Conservation (phyloP, 352 stramenopile genomes). For the Globisporangium nagaii region DNA sequence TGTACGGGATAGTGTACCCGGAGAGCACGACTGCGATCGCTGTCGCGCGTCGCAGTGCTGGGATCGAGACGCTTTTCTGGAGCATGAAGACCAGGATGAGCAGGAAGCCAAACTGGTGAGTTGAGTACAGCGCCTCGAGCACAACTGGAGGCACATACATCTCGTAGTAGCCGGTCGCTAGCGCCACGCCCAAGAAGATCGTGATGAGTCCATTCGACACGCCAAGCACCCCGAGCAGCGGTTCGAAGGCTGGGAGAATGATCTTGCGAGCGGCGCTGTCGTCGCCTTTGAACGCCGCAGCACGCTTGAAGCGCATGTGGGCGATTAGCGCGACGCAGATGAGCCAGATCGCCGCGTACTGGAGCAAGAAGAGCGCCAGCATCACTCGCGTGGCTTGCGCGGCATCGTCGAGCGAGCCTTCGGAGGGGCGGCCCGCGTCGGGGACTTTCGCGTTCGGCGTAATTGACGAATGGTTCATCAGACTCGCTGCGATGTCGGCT, state of each 20-base stretch:
- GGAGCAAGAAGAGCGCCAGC: constrained; percentile 3
- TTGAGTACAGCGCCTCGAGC: constrained; percentile 22
- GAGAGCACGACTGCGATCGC: constrained; percentile 19
- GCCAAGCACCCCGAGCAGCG: no score
- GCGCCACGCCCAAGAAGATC: constrained; percentile 16
- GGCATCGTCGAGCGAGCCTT: neutral
- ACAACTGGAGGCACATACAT: constrained; percentile 11
- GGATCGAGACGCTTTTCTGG: constrained; percentile 40
- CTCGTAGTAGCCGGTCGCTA: constrained; percentile 17
- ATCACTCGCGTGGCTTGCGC: no score
- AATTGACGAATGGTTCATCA: no score
- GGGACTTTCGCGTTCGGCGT: no score
- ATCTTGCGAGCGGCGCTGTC: constrained; percentile 23
- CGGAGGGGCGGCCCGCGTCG: no score
- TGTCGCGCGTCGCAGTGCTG: constrained; percentile 23
- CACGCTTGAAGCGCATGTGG: constrained; percentile 27
- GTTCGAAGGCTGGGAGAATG: constrained; percentile 38
- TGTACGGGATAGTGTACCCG: constrained; percentile 19
- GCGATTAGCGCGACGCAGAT: constrained; percentile 24
- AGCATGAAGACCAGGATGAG: constrained; percentile 33
- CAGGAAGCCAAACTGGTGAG: constrained; percentile 29
- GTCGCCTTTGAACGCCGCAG: constrained; percentile 21
- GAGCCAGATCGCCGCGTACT: constrained; percentile 25
- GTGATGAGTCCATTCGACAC: constrained; percentile 22
- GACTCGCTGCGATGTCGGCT: no score